Base-by-base conservation (phyloP, 495 filamentous ascomycete species). In the Parachaetomium inaequale region DNA sequence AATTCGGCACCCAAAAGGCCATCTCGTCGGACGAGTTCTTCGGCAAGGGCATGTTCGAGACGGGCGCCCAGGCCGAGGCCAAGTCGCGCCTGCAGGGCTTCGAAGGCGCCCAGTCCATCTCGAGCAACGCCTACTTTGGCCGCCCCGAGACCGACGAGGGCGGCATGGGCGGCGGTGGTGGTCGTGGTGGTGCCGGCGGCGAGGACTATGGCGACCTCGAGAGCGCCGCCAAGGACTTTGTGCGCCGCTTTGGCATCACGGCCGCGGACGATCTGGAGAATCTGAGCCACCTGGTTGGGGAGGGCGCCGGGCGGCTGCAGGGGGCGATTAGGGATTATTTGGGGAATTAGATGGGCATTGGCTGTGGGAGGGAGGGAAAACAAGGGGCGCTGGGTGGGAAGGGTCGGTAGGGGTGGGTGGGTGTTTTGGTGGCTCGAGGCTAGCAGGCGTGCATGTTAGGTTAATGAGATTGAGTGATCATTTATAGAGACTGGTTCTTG, bases 11-110 rank as follows among this genome's bases (percentile, higher is more conserved):
- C 55, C 94, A 98, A 76, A 98, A 96, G 80, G 89, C 89, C 72
- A 98, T 98, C 66, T 96, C 92, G 2, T 96, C 91, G 4, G 94
- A 98, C 75, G 94, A 98, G 68, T 97, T 96, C 79, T 98, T 98
- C 72, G 92, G 93, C 61, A 93, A 93, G 68, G 89, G 91, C 28
- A 76, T 82, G 53, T 98, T 88, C 70, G 91, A 98, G 66, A 85
- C 93, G 31, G 77, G 79, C 36, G 86, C 88, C 4, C 88, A 93
- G 69, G 81, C 87, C 46, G 93, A 97, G 79, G 92, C 94, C 54
- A 93, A 94, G 76, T 78, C 83, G 14, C 85, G 94, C 15, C 84
- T 98, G 43, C 86, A 90, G 73, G 87, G 92, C 23, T 98, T 98
- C 71, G 94, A 98, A 72, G 90, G 94, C 49, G 94, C 94, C 12